Percentiles rank a stretch among this genome's conserved stretches.
Conservation (phyloP, 495 filamentous ascomycete species). For the Hypoxylon rickii region DNA sequence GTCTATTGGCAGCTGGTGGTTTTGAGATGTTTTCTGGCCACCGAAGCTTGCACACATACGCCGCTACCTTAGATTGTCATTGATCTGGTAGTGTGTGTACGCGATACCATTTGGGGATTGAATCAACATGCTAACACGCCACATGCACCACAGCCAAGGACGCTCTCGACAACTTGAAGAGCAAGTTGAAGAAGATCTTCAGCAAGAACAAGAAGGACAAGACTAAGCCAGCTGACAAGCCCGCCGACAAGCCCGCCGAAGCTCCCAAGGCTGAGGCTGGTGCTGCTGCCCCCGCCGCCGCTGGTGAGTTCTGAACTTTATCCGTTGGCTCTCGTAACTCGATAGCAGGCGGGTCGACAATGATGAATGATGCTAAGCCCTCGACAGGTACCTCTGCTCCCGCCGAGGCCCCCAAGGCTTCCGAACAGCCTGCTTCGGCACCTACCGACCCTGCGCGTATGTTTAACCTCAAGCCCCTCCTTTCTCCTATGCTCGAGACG, state of each 20-base stretch:
- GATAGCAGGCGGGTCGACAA: too few relatives aligned
- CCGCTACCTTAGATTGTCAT: too few relatives aligned
- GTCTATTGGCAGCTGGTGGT: neutral
- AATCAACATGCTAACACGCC: conserved; percentile 24
- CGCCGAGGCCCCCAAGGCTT: conserved; percentile 47
- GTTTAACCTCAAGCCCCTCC: conserved; percentile 12
- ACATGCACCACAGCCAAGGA: conserved; percentile 37
- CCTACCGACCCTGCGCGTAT: conserved; percentile 16
- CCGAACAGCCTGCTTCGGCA: conserved; percentile 21
- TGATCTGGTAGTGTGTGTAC: too few relatives aligned
- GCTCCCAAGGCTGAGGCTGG: conserved; percentile 30
- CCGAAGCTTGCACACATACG: too few relatives aligned
- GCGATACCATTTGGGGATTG: too few relatives aligned
- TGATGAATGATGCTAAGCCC: conserved; percentile 3
- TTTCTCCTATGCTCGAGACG: conserved; percentile 6
- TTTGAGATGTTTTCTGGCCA: too few relatives aligned
- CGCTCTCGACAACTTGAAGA: conserved; percentile 43
- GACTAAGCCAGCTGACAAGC: conserved; percentile 29
- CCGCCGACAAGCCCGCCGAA: conserved; percentile 34
- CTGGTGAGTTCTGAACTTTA: conserved; percentile 8
- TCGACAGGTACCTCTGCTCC: conserved; percentile 29
- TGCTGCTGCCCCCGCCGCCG: conserved; percentile 11
- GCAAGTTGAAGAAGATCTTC: conserved; percentile 62
- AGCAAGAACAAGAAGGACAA: conserved; percentile 42
- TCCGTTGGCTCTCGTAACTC: too few relatives aligned